Evolutionary conservation across 345 rosid genomes (phyloP).

Genomic region (Hypericum androsaemum): DNA sequence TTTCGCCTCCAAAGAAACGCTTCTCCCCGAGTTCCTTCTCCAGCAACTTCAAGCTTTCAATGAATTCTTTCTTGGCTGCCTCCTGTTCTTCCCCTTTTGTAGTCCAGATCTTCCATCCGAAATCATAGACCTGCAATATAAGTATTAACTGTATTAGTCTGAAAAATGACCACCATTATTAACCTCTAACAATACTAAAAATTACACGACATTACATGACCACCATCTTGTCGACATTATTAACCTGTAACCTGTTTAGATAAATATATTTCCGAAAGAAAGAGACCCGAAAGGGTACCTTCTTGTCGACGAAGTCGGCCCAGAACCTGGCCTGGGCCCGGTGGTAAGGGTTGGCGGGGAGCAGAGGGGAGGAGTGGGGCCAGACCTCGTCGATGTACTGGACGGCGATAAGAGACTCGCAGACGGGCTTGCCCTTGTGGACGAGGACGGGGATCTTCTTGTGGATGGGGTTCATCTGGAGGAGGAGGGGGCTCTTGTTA

Average conservation of each 20-base stretch:
- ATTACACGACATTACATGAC: not conserved
- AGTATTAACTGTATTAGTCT: not conserved
- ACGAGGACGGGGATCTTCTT: constrained; percentile 6
- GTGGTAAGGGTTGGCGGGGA: not conserved
- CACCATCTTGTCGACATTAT: too few relatives aligned
- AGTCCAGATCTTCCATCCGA: not conserved
- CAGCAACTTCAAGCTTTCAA: not conserved
- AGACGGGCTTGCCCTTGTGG: constrained; percentile 3
- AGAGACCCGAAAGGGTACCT: not conserved
- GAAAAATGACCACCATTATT: too few relatives aligned
- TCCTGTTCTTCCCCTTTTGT: constrained; percentile 1
- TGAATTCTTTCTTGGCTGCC: not conserved
- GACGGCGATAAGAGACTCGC: not conserved
- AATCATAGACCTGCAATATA: not conserved
- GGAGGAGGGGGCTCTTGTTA: not conserved
- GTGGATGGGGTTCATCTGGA: not conserved
- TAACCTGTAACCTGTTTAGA: too few relatives aligned
- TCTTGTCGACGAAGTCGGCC: constrained; percentile 3
- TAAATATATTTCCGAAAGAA: not conserved
- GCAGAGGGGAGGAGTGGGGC: not conserved
- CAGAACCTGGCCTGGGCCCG: constrained; percentile 4
- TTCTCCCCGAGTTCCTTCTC: not conserved
- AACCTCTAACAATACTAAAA: too few relatives aligned
- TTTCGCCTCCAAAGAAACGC: constrained; percentile 1
- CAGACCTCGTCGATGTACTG: constrained; percentile 3